These are phyloP conservation scores for Zalaria sp. DNA, from an alignment of 2,329 filamentous ascomycete species.

Conservation along the genomic window DNA sequence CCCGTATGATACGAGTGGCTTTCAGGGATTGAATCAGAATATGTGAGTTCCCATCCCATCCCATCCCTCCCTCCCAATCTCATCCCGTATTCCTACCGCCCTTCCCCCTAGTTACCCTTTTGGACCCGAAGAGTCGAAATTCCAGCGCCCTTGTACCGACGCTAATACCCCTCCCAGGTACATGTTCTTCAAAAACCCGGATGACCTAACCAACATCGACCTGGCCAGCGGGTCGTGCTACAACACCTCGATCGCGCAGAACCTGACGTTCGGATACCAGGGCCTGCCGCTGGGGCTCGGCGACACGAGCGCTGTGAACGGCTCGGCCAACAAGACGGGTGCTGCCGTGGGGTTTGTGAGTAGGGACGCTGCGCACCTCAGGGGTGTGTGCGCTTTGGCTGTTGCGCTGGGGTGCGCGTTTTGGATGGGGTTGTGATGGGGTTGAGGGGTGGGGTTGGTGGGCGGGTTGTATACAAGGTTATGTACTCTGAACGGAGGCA, in stretches of 20 bases:
- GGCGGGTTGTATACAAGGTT: too few species aligned
- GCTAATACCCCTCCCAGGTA: slow-evolving; percentile 34
- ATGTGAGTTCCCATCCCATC: not conserved
- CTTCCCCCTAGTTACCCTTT: too few species aligned
- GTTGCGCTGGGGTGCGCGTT: too few species aligned
- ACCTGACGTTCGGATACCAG: slow-evolving; percentile 56
- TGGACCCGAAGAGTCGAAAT: too few species aligned
- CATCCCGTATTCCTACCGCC: not conserved
- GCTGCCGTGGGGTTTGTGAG: too few species aligned
- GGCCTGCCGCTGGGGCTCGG: slow-evolving; percentile 21
- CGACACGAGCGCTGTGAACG: slow-evolving; percentile 4
- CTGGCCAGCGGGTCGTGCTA: slow-evolving; percentile 54
- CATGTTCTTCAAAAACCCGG: slow-evolving; percentile 66
- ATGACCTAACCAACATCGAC: slow-evolving; percentile 53
- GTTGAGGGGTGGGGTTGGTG: too few species aligned
- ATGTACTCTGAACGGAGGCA: too few species aligned
- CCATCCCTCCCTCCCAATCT: not conserved
- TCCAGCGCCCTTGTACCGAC: too few species aligned
- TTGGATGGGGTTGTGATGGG: too few species aligned
- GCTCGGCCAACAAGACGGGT: slow-evolving; percentile 7
- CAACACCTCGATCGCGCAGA: slow-evolving; percentile 51
- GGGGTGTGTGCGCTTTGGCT: too few species aligned
- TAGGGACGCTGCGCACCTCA: too few species aligned
- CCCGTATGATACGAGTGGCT: slow-evolving; percentile 61
- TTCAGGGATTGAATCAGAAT: slow-evolving; percentile 50